Evolutionary conservation across 345 rosid species (phyloP), one percentile per base, ranked within the genome.

Genomic region (Populus deltoides): DNA sequence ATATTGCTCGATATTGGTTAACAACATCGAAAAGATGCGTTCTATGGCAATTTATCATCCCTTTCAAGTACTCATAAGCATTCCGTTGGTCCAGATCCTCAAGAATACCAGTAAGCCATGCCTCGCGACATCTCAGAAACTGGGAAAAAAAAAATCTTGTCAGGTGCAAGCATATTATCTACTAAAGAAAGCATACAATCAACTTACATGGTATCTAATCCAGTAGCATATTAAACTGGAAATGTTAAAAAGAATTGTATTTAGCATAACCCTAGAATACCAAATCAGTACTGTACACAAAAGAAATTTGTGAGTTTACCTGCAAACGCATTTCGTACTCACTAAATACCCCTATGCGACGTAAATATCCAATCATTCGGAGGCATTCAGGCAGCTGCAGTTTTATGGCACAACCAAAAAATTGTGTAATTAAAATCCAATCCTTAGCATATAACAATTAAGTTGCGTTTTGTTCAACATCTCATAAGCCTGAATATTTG

Each of bases 21-120:
- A 96, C 98, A 72, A 96, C 98, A 85, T 96, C 97, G 78, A 96
- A 92, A 73, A 93, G 92, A 88, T 93, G 92, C 88, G 84, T 91
- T 73, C 98, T 88, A 43, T 93, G 98, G 82, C 94, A 91, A 80
- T 88, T 77, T 68, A 84, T 87, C 94, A 90, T 92, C 82, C 99
- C 99, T 86, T 93, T 93, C 77, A 96, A 83, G 88, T 90, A 93
- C 76, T 92, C 98, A 73, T 93, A 96, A 24, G 97, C 92, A 87
- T 88, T 93, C 80, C 85, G 88, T 85, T 92, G 99, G 84, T 92
- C 97, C 75, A 93, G 83, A 89, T 96, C 97, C 84, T 93, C 98
- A 9, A 96, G 94, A 85, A 96, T 90, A 72, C 98, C 97, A 83
- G 94, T 90, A 79, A 96, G 97, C 99, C 99, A 96, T 62, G 98